A percentile compares a stretch with the other conserved stretches of the same genome.
Evolutionary conservation across 2,329 filamentous ascomycete species (phyloP).

Genomic region (Cytospora leucostoma): DNA sequence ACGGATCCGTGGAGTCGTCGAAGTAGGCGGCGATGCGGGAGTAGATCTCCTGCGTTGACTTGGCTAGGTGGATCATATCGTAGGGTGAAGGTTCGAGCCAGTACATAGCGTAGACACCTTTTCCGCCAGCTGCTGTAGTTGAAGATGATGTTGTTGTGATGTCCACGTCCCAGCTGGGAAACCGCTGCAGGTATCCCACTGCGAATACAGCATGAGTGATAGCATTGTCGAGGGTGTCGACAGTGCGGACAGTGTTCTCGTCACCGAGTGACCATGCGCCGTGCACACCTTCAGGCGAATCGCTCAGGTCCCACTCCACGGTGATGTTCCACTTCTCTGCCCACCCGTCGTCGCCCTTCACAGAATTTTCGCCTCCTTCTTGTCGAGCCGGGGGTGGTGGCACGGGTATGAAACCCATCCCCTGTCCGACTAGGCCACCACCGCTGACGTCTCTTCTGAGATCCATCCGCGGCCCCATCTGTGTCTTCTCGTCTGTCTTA

Average conservation of each 20-base stretch:
- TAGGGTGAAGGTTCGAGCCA: slow-evolving; percentile 15
- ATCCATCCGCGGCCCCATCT: slow-evolving; percentile 16
- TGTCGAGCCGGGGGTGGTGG: background rate
- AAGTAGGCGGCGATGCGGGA: slow-evolving; percentile 15
- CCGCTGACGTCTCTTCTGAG: slow-evolving; percentile 17
- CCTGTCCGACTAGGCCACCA: slow-evolving; percentile 18
- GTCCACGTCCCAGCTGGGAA: slow-evolving; percentile 8
- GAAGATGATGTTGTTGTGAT: background rate
- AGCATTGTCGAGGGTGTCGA: background rate
- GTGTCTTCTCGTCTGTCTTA: slow-evolving; percentile 17
- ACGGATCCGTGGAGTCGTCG: slow-evolving; percentile 10
- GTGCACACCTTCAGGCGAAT: background rate
- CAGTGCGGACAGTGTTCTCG: background rate
- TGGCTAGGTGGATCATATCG: slow-evolving; percentile 11
- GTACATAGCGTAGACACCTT: slow-evolving; percentile 17
- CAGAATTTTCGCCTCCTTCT: too few relatives aligned
- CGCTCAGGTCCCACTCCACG: slow-evolving; percentile 18
- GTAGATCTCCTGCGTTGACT: slow-evolving; percentile 10
- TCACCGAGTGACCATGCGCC: slow-evolving; percentile 22
- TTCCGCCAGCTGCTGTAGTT: too few relatives aligned
- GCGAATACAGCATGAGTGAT: slow-evolving; percentile 17
- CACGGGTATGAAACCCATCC: slow-evolving; percentile 9
- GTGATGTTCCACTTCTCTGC: slow-evolving; percentile 7
- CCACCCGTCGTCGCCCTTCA: background rate
- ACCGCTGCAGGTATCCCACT: slow-evolving; percentile 16